phyloP scores from a whole-genome alignment of 2,329 filamentous ascomycete genomes.

The Verticillium nonalfalfae region DNA sequence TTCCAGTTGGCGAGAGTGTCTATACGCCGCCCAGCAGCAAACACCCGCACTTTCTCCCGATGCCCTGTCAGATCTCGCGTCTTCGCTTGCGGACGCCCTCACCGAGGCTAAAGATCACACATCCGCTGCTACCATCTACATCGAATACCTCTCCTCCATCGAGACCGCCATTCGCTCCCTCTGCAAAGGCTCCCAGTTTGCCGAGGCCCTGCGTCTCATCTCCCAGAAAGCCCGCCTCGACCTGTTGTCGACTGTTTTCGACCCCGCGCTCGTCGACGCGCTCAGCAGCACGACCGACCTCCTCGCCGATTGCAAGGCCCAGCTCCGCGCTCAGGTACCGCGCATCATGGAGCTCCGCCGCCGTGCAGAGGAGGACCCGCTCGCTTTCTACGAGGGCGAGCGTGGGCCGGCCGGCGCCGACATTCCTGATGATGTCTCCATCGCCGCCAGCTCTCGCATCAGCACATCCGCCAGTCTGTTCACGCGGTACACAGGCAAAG shows the following conservation, averaged over 20 bases:
- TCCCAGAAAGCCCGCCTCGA: constrained; percentile 52
- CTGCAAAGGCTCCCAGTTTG: constrained; percentile 82
- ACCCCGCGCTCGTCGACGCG: constrained; percentile 73
- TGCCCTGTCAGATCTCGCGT: constrained; percentile 63
- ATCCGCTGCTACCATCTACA: constrained; percentile 71
- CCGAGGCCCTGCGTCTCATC: constrained; percentile 78
- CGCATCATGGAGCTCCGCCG: constrained; percentile 75
- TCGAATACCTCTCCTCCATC: constrained; percentile 73
- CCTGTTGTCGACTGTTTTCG: constrained; percentile 64
- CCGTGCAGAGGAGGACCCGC: constrained; percentile 77
- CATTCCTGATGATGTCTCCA: constrained; percentile 84
- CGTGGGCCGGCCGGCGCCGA: constrained; percentile 54
- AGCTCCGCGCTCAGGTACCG: constrained; percentile 79
- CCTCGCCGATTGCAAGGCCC: constrained; percentile 84
- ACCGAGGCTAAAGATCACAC: constrained; percentile 79
- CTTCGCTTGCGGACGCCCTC: constrained; percentile 68
- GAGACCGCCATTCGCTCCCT: constrained; percentile 66
- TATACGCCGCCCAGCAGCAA: constrained; percentile 69
- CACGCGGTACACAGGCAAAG: constrained; percentile 79
- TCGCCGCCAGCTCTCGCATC: constrained; percentile 75
- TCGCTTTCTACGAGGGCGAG: constrained; percentile 84
- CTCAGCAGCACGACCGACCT: constrained; percentile 82
- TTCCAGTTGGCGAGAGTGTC: constrained; percentile 80
- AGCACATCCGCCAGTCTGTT: constrained; percentile 85
- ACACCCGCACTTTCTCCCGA: constrained; percentile 50